Base-by-base conservation (phyloP, 2,329 filamentous ascomycete species). In the Clonostachys solani region DNA sequence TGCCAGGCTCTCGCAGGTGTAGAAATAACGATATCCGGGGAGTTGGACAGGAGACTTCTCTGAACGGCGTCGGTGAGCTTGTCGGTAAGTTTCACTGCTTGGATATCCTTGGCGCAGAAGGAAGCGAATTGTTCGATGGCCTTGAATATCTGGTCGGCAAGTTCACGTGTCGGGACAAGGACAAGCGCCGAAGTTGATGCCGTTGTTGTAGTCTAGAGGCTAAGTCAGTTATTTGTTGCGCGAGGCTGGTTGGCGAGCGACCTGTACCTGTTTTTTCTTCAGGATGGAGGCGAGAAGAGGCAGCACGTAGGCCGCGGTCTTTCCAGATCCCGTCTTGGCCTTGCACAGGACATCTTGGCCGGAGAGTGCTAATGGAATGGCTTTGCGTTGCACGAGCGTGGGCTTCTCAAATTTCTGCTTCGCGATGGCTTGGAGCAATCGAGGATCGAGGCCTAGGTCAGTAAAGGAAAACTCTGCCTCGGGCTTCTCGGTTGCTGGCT, bases 261-360 rank as follows among this genome's bases (percentile, higher is more conserved):
- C n/a, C 16, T 15, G 23, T n/a, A 23, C 82, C 57, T 78, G 69
- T 68, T 96, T 96, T 54, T 82, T 81, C 62, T 86, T 88, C 47
- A 99, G 71, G 51, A 96, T 88, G 35, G 81, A 80, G 56, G 96
- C 87, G 15, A 99, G 70, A n/a, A 96, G 78, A 2, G 94, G 94
- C 40, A 99, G 77, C 7, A 96, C 74, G 63, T 97, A 97, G 44
- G 94, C 92, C n/a, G 90, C 90, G 12, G 94, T 99, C 76, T 99
- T 99, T 56, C 94, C 94, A 5, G 92, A 96, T 12, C 94, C 94
- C 6, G 94, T 97, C 67, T 92, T 95, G 36, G 92, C 90, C 61
- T 92, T 91, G 47, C 91, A 92, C 37, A 97, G 75, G 43, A 99
- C 84, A 74, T 97, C 91, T 60, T 89, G 86, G 12, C 94, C 92